Evolutionary conservation across 345 rosid genomes (phyloP).

Genomic region (Carallia pectinifolia): DNA sequence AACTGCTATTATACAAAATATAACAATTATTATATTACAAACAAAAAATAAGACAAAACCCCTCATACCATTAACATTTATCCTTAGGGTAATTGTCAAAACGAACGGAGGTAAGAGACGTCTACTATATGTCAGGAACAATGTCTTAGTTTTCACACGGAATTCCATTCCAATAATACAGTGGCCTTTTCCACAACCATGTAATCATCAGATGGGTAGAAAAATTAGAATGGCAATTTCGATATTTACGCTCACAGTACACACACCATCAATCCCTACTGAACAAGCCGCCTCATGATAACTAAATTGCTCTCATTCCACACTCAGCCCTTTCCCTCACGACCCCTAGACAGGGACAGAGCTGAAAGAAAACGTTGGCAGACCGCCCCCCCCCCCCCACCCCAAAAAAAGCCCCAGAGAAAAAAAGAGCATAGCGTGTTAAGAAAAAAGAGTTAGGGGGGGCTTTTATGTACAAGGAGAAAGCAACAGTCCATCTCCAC

Average conservation of each 20-base stretch:
- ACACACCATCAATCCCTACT: slow-evolving; percentile 14
- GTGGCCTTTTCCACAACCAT: background rate
- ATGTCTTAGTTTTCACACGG: background rate
- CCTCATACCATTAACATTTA: too few relatives aligned
- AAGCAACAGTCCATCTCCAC: slow-evolving; percentile 13
- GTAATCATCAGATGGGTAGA: slow-evolving; percentile 15
- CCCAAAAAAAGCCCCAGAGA: background rate
- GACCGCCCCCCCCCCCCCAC: too few relatives aligned
- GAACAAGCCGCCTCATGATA: slow-evolving; percentile 30
- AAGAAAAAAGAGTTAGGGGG: background rate
- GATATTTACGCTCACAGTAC: background rate
- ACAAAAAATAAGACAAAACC: too few relatives aligned
- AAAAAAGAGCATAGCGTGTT: slow-evolving; percentile 1
- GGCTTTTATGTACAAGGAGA: background rate
- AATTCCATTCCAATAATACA: slow-evolving; percentile 8
- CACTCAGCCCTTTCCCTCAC: background rate
- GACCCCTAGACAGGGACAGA: background rate
- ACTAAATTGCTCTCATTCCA: slow-evolving; percentile 11
- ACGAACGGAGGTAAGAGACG: too few relatives aligned
- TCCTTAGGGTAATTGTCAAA: too few relatives aligned
- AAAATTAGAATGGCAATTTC: slow-evolving; percentile 13
- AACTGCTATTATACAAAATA: too few relatives aligned
- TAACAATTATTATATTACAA: too few relatives aligned
- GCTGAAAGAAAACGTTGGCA: background rate
- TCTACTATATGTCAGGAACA: background rate